Percentiles rank a stretch among this genome's conserved stretches.
These are phyloP conservation scores for Cucumis hystrix DNA, from an alignment of 306 rosid species.

Conservation along the genomic window DNA sequence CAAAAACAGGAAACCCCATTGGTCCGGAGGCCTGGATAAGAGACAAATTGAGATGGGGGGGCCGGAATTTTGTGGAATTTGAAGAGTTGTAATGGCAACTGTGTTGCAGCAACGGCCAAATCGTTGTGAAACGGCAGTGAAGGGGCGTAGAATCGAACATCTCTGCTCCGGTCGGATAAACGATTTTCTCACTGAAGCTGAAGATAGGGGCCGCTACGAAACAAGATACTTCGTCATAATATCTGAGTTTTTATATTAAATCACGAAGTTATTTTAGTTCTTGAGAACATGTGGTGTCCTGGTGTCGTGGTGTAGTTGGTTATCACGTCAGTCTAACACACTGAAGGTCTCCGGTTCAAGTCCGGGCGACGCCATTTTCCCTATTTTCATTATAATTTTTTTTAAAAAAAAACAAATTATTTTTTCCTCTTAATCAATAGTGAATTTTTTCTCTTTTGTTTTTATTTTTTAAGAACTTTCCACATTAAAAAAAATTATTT, in stretches of 20 bases:
- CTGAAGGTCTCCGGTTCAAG: slow-evolving; percentile 41
- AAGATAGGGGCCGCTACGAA: neutral
- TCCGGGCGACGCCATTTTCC: slow-evolving; percentile 1
- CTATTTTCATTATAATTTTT: no score
- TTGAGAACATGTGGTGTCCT: neutral
- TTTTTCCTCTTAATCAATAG: no score
- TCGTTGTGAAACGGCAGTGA: neutral
- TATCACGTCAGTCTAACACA: slow-evolving; percentile 96
- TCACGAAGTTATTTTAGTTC: no score
- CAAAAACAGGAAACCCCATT: neutral
- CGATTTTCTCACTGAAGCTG: neutral
- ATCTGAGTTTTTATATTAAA: no score
- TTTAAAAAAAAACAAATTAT: no score
- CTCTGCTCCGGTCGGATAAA: neutral
- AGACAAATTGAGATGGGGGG: slow-evolving; percentile 4
- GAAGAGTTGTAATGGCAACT: neutral
- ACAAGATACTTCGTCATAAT: no score
- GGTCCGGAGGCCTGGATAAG: slow-evolving; percentile 2
- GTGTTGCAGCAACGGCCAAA: neutral
- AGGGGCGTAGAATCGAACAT: neutral
- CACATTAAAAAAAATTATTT: no score
- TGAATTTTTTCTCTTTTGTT: no score
- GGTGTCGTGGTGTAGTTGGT: slow-evolving; percentile 67
- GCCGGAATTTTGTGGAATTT: slow-evolving; percentile 13
- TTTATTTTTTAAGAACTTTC: no score